These are phyloP conservation scores for Golubevia pallescens DNA, from an alignment of 1,284 basidiomycete species.

Conservation along the genomic window DNA sequence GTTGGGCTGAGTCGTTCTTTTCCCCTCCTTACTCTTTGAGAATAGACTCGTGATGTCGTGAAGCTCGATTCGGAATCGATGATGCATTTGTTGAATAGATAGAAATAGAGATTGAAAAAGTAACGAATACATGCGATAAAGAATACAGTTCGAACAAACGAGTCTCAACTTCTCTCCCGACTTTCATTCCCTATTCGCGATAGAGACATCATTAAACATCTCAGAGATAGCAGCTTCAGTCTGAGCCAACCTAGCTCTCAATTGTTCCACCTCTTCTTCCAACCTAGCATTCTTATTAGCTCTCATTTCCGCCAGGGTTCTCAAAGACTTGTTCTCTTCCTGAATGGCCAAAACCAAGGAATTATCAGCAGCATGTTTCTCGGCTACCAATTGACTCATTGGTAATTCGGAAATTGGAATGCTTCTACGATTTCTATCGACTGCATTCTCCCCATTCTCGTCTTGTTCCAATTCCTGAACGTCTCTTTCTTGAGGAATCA, in stretches of 20 bases:
- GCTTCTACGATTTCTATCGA: too few relatives aligned
- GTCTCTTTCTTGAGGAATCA: background rate
- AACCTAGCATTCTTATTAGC: background rate
- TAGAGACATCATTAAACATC: slow-evolving; percentile 3
- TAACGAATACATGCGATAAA: too few relatives aligned
- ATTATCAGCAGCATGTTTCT: slow-evolving; percentile 5
- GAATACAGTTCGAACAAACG: too few relatives aligned
- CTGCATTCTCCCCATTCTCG: background rate
- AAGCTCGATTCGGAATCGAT: too few relatives aligned
- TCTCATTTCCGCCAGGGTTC: background rate
- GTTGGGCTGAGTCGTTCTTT: too few relatives aligned
- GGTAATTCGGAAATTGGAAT: background rate
- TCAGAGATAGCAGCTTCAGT: slow-evolving; percentile 12
- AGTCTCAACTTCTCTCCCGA: too few relatives aligned
- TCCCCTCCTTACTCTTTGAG: too few relatives aligned
- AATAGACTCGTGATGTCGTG: too few relatives aligned
- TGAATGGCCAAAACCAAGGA: slow-evolving; percentile 6
- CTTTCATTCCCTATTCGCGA: too few relatives aligned
- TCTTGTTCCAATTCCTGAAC: background rate
- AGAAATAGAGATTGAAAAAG: too few relatives aligned
- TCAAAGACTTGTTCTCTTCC: slow-evolving; percentile 6
- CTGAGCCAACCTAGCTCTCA: slow-evolving; percentile 4
- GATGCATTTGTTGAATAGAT: too few relatives aligned
- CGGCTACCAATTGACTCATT: slow-evolving; percentile 1
- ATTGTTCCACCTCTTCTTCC: slow-evolving; percentile 5